Evolutionary conservation across 164 flowering plant species (phyloP), one percentile per base, ranked within the genome.

Genomic region (Umbilicus rupestris): DNA sequence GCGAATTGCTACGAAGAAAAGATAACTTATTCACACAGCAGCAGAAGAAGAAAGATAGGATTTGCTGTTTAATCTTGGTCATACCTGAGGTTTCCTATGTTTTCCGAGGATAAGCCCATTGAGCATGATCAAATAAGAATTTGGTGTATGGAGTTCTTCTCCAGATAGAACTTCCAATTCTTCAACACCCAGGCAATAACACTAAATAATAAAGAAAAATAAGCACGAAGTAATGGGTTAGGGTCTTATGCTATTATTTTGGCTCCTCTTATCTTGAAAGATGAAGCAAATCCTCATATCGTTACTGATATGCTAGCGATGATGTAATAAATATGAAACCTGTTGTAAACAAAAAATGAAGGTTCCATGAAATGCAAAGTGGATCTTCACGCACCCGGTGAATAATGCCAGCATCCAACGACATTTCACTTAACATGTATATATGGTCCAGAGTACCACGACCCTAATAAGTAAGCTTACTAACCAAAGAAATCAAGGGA

Each of bases 31-130:
- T 20, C 24, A 52, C 19, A 64, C 29, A 39, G 49, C 12, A 64
- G 17, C 6, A 39, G 7, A 62, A 35, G 22, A 62, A 31, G 7
- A 12, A 24, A 1, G 1, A 9, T 16, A 63, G 44, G 42, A 24
- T 41, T 19, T 35, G 7, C 30, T 29, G 31, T 41, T 16, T 28
- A 31, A 17, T 28, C 58, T 15, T 6, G 41, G 5, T 0, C 24
- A 10, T 73, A 90, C 98, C 87, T 86, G 82, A 62, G 97, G 92
- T 63, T 72, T 78, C 72, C 86, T 71, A 75, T 95, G 97, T 81
- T 89, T 95, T 63, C 99, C 97, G 66, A 95, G 90, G 67, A 95
- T 89, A 20, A 81, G 83, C 67, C 99, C 99, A 81, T 94, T 94
- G 49, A 87, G 80, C 49, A 91, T 82, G 60, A 94, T 84, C 68